Evolutionary conservation across 73 alveolate species (phyloP).

Genomic region (Breviolum minutum): DNA sequence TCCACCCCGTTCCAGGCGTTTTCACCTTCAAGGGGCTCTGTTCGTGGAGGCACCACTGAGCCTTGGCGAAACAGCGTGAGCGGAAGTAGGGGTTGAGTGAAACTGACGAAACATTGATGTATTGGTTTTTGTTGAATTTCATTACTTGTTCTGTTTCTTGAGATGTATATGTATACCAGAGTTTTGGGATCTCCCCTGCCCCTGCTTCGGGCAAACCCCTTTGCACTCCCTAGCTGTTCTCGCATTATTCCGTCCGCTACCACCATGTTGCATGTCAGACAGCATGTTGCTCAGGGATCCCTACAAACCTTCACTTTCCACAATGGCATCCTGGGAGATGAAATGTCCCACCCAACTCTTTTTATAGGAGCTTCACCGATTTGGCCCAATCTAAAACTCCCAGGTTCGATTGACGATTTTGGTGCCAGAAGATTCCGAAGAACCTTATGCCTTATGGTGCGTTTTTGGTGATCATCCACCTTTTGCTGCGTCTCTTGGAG

Average conservation of each 20-base stretch:
- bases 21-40: slow-evolving; percentile 38
- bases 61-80: background rate
- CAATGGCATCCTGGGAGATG: too few species aligned
- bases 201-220: too few species aligned
- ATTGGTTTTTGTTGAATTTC: too few species aligned
- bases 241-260: too few species aligned
- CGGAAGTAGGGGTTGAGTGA: background rate
- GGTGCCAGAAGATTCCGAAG: slow-evolving; percentile 71
- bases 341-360: background rate
- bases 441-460: slow-evolving; percentile 86
- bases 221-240: too few species aligned
- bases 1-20: background rate
- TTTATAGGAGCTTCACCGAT: background rate
- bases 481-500: slow-evolving; percentile 8
- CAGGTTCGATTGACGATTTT: slow-evolving; percentile 25
- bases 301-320: too few species aligned
- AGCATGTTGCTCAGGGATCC: too few species aligned
- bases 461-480: slow-evolving; percentile 88
- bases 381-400: too few species aligned
- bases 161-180: too few species aligned
- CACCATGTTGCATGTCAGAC: too few species aligned
- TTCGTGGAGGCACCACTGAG: slow-evolving; percentile 39
- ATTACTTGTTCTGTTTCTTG: too few species aligned
- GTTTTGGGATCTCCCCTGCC: too few species aligned
- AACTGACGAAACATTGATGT: background rate